phyloP scores from a whole-genome alignment of 176 grass and related monocot genomes.

The Ensete ventricosum region DNA sequence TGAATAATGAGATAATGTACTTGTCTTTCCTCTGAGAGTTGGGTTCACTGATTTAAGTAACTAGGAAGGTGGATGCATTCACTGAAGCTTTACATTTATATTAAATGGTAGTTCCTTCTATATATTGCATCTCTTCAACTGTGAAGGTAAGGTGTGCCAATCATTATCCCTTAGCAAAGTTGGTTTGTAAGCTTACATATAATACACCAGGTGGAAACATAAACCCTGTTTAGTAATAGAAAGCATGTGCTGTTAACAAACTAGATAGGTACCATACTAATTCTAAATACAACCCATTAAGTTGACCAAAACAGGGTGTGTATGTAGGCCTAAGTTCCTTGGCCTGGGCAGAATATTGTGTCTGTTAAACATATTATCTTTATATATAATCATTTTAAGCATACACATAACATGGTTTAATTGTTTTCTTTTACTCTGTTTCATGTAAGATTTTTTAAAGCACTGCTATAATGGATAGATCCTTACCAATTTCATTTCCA shows the following conservation, averaged over 20 bases:
- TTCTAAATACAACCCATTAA: not conserved
- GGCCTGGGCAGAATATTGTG: not conserved
- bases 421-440: not conserved
- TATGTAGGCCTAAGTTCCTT: not conserved
- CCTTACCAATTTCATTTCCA: slow-evolving; percentile 10
- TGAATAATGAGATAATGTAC: not conserved
- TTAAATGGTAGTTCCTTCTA: no score
- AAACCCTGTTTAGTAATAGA: not conserved
- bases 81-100: no score
- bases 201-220: no score
- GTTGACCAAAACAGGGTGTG: not conserved
- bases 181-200: not conserved
- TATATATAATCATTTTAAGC: not conserved
- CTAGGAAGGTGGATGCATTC: not conserved
- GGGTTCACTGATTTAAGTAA: not conserved
- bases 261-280: not conserved
- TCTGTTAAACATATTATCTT: not conserved
- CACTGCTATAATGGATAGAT: not conserved
- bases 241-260: not conserved
- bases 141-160: no score
- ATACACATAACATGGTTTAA: not conserved
- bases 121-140: no score
- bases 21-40: not conserved
- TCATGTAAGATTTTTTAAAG: no score
- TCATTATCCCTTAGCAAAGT: not conserved